phyloP scores from a whole-genome alignment of 768 basidiomycete genomes.

The Grammothele lineata region DNA sequence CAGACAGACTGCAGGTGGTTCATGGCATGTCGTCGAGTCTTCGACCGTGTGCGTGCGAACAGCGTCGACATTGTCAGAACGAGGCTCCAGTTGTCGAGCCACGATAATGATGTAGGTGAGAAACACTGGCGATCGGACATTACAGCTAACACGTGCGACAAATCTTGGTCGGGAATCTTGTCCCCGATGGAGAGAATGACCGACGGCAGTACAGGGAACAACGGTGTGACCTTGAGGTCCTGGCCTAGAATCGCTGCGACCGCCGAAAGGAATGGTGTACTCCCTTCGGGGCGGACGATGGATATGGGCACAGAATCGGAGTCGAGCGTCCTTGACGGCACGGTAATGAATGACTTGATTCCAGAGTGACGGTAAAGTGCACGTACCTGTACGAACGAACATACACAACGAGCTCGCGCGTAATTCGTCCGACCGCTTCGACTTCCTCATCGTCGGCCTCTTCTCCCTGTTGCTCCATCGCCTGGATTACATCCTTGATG shows the following conservation, averaged over 20 bases:
- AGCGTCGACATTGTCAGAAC: conserved; percentile 45
- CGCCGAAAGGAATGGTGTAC: conserved; percentile 56
- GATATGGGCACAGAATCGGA: conserved; percentile 46
- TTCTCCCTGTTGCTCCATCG: conserved; percentile 56
- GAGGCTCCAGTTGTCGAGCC: conserved; percentile 64
- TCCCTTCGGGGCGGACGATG: conserved; percentile 47
- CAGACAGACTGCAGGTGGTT: conserved; percentile 54
- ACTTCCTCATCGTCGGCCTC: conserved; percentile 75
- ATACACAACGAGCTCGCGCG: conserved; percentile 56
- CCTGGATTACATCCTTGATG: conserved; percentile 68
- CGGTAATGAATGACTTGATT: not conserved
- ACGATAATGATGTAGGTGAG: conserved; percentile 66
- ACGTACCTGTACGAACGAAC: conserved; percentile 56
- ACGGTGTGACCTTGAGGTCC: conserved; percentile 47
- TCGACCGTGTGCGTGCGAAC: conserved; percentile 32
- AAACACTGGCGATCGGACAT: conserved; percentile 68
- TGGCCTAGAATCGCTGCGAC: conserved; percentile 61
- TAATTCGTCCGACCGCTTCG: conserved; percentile 54
- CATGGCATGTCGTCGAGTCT: conserved; percentile 55
- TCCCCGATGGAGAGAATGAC: conserved; percentile 62
- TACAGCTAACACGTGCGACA: conserved; percentile 52
- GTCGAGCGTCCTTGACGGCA: conserved; percentile 39
- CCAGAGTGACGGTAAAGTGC: not conserved
- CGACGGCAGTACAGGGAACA: conserved; percentile 58
- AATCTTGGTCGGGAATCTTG: conserved; percentile 68